A percentile compares a stretch with the other conserved stretches of the same genome.
These are phyloP conservation scores for Spironucleus salmonicida DNA, from an alignment of 208 protist species.

Conservation along the genomic window DNA sequence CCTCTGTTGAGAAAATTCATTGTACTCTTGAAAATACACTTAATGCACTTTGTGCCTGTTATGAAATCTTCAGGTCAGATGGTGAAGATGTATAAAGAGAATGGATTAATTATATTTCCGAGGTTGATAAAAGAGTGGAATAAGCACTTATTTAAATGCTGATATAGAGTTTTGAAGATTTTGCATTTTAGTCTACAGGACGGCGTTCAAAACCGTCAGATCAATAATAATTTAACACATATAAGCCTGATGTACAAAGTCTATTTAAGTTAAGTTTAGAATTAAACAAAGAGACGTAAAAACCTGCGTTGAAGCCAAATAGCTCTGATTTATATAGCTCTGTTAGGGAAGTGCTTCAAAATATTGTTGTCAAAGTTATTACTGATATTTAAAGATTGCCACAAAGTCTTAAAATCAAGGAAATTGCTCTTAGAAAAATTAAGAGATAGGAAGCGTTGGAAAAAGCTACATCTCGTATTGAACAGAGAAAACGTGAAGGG, in stretches of 20 bases:
- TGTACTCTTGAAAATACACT: not conserved
- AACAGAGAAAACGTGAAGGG: not conserved
- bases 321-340: not conserved
- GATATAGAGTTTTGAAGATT: not conserved
- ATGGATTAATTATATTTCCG: not conserved
- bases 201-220: not conserved
- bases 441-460: not conserved
- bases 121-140: not conserved
- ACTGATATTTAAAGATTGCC: not conserved
- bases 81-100: constrained; percentile 3
- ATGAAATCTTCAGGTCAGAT: constrained; percentile 26
- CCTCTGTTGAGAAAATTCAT: not conserved
- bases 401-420: not conserved
- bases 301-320: not conserved
- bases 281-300: too few relatives aligned
- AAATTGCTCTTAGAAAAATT: not conserved
- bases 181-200: not conserved
- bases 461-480: not conserved
- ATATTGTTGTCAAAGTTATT: not conserved
- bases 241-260: not conserved
- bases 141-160: not conserved
- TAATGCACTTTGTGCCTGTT: not conserved
- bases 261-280: not conserved
- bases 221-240: not conserved
- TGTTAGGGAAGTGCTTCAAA: not conserved